Conservation (phyloP, 108 stramenopile genomes). For the Cylindrotheca closterium region DNA sequence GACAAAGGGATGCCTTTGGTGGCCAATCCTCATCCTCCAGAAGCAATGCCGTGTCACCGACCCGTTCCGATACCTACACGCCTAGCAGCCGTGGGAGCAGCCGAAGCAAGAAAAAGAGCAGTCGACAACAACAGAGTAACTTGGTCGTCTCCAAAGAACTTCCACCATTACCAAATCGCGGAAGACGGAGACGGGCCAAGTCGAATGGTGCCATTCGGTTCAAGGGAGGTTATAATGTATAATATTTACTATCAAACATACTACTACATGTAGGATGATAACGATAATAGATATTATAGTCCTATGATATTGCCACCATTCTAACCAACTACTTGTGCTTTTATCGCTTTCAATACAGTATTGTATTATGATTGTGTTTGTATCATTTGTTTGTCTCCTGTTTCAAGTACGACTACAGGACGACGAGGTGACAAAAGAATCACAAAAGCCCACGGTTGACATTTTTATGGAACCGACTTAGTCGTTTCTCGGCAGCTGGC, state of each 20-base stretch:
- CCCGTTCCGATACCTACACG: conserved; percentile 4
- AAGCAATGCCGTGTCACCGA: conserved; percentile 7
- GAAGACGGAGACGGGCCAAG: conserved; percentile 7
- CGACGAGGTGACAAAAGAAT: no score
- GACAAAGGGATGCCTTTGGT: conserved; percentile 20
- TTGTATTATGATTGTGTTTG: no score
- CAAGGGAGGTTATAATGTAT: conserved; percentile 2
- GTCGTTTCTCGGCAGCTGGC: no score
- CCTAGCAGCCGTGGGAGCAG: not conserved
- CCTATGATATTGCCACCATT: no score
- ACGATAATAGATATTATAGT: not conserved
- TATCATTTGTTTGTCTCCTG: no score
- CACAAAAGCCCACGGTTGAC: no score
- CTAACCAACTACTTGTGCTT: no score
- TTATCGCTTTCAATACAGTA: no score
- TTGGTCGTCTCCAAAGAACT: not conserved
- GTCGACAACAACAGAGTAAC: not conserved
- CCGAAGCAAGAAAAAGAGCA: not conserved
- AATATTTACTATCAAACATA: not conserved
- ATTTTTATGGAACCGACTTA: no score
- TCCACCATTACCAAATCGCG: conserved; percentile 6
- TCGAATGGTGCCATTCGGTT: conserved; percentile 6
- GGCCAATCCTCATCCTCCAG: no score
- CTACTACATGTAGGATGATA: not conserved
- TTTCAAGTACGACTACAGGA: no score